Percentiles rank a stretch among this genome's conserved stretches.
These are phyloP conservation scores for Euclidium syriacum DNA, from an alignment of 345 rosid species.

Conservation along the genomic window DNA sequence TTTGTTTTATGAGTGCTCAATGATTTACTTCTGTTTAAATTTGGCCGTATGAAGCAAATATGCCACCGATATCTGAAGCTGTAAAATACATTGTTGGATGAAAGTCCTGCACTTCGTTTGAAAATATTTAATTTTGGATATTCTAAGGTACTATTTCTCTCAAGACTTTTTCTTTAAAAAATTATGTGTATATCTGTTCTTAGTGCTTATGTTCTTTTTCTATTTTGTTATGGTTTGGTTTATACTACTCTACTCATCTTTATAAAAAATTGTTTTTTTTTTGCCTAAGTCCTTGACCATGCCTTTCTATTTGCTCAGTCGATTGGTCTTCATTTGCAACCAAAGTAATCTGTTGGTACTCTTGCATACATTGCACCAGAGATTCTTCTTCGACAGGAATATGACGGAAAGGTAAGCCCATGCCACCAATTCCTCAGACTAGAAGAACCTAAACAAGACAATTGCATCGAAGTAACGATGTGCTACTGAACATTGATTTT, in stretches of 20 bases:
- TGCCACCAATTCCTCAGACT: neutral
- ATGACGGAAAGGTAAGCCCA: constrained; percentile 82
- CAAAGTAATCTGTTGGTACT: constrained; percentile 93
- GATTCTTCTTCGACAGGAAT: constrained; percentile 69
- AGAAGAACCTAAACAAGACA: neutral
- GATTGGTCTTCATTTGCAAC: constrained; percentile 89
- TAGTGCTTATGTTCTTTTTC: neutral
- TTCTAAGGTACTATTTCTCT: constrained; percentile 63
- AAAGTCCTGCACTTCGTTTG: constrained; percentile 86
- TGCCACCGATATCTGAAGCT: constrained; percentile 89
- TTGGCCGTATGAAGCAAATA: constrained; percentile 64
- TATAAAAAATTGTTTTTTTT: neutral
- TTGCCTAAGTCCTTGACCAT: neutral
- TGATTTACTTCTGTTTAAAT: no score
- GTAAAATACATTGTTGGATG: constrained; percentile 89
- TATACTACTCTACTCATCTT: no score
- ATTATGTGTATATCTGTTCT: neutral
- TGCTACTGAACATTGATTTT: constrained; percentile 7
- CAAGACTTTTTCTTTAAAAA: constrained; percentile 19
- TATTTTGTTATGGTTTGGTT: no score
- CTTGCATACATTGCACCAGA: constrained; percentile 99
- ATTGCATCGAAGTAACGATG: neutral
- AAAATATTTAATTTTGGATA: constrained; percentile 97
- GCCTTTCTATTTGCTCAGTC: constrained; percentile 46
- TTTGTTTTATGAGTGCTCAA: neutral